Percentiles rank a stretch among this genome's conserved stretches.
Conservation (phyloP, 2,329 filamentous ascomycete species). For the Aspergillus felis region DNA sequence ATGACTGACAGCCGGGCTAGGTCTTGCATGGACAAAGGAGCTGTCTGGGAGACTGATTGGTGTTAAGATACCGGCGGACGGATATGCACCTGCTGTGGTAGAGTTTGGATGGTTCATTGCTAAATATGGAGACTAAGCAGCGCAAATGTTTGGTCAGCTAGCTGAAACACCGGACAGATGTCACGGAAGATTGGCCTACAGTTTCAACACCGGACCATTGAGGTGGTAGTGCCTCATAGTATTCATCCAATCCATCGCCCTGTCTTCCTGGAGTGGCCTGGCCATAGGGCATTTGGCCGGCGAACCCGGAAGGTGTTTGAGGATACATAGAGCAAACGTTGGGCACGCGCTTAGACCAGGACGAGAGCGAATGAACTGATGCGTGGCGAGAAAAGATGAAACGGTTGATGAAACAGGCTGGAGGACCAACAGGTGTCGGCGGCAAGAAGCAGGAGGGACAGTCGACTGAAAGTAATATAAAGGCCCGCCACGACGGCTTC, state of each 20-base stretch:
- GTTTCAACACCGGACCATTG: slow-evolving; percentile 28
- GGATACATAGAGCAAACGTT: slow-evolving; percentile 23
- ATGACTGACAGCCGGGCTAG: slow-evolving; percentile 35
- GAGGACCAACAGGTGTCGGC: neutral
- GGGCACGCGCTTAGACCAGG: slow-evolving; percentile 3
- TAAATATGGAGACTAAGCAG: slow-evolving; percentile 22
- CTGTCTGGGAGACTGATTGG: slow-evolving; percentile 38
- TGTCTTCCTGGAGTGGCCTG: slow-evolving; percentile 16
- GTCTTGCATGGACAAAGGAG: slow-evolving; percentile 26
- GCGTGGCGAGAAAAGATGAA: slow-evolving; percentile 20
- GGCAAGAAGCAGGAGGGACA: neutral
- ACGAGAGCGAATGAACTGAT: slow-evolving; percentile 3
- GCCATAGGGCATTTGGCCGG: slow-evolving; percentile 25
- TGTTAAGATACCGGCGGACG: slow-evolving; percentile 29
- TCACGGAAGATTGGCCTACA: slow-evolving; percentile 21
- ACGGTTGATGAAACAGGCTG: slow-evolving; percentile 17
- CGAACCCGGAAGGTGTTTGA: slow-evolving; percentile 15
- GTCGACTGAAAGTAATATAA: neutral
- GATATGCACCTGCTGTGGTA: slow-evolving; percentile 27
- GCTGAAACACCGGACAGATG: slow-evolving; percentile 1
- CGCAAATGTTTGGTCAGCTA: slow-evolving; percentile 7
- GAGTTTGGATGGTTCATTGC: slow-evolving; percentile 27
- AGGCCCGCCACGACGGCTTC: neutral
- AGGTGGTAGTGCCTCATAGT: slow-evolving; percentile 23
- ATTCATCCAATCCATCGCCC: slow-evolving; percentile 25